Evolutionary conservation across 163 green algal genomes (phyloP), one percentile per base, ranked within the genome.

Genomic region (Scenedesmus sp.): DNA sequence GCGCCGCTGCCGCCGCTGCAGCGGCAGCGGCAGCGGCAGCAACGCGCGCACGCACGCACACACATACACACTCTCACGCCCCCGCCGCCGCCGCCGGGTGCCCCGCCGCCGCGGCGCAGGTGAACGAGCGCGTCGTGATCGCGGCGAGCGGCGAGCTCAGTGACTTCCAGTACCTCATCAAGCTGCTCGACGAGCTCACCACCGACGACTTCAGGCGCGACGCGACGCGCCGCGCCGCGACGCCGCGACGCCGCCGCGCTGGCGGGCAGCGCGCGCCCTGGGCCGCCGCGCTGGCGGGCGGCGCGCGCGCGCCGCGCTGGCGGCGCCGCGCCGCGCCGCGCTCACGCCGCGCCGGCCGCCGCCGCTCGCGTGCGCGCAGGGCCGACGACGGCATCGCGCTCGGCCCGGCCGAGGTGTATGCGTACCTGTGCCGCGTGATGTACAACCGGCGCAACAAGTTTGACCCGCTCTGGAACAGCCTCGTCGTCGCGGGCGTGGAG

Each of bases 381-480:
- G 53, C 75, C 14, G 75, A 83, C 57, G 75, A 83, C 47, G 75
- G 75, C 54, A 77, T 83, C 64, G 63, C 17, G 20, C 54, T 83
- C 4, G 65, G 64, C 18, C 75, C 75, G 0, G 36, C 70, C 13
- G 64, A 83, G 75, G 80, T 99, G n/a, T 91, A 95, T 81, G 78
- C 88, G 4, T 99, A 99, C 89, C 87, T 99, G 22, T 91, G 75
- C 24, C 86, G 96, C 4, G 96, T 99, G 13, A 91, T 99, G 82
- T 99, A 99, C 91, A 99, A 99, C 88, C 84, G 69, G 20, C 81
- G 88, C 28, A 89, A 85, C 91, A 97, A 94, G 82, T 89, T 98
- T 17, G 93, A 99, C 80, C 96, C 96, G 4, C 86, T 99, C 39
- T 99, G 96, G 96, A 99, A 99, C 88, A 93, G 85, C 28, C 78